phyloP scores from a whole-genome alignment of 1,284 basidiomycete species.

The Ceratobasidium sp. region DNA sequence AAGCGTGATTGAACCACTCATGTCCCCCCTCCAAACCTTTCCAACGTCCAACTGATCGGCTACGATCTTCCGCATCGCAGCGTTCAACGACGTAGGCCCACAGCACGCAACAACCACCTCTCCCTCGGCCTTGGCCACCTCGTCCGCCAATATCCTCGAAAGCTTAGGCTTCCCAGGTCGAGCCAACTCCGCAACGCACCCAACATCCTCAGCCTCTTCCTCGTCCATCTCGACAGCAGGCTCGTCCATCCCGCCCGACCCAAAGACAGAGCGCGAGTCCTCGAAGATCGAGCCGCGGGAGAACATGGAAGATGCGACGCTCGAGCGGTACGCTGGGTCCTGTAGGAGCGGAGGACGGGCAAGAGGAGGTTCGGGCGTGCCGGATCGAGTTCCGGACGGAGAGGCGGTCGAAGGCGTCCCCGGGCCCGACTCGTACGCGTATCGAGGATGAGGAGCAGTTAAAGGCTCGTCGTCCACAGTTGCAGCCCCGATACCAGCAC shows the following conservation, averaged over 20 bases:
- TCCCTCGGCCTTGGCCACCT: conserved; percentile 70
- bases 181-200: conserved; percentile 75
- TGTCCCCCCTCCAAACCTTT: conserved; percentile 71
- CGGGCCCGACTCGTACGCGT: conserved; percentile 32
- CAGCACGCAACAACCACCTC: conserved; percentile 81
- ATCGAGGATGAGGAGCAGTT: conserved; percentile 20
- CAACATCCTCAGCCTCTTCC: conserved; percentile 76
- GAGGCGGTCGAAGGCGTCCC: conserved; percentile 16
- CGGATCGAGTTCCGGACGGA: conserved; percentile 30
- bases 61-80: conserved; percentile 76
- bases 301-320: conserved; percentile 35
- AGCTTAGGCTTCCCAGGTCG: conserved; percentile 82
- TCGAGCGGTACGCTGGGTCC: conserved; percentile 29
- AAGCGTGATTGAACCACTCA: conserved; percentile 67
- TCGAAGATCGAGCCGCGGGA: conserved; percentile 15
- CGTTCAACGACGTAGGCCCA: conserved; percentile 80
- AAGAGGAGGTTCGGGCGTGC: conserved; percentile 42
- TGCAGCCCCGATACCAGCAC: not conserved
- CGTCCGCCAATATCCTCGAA: conserved; percentile 74
- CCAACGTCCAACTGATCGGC: conserved; percentile 72
- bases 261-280: conserved; percentile 46
- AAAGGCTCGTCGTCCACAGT: conserved; percentile 20
- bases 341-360: not conserved
- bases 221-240: conserved; percentile 71
- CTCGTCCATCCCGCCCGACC: conserved; percentile 51